Evolutionary conservation across 805 yeast genomes (phyloP), one percentile per base, ranked within the genome.

Genomic region (Teunomyces lycoperdinae): DNA sequence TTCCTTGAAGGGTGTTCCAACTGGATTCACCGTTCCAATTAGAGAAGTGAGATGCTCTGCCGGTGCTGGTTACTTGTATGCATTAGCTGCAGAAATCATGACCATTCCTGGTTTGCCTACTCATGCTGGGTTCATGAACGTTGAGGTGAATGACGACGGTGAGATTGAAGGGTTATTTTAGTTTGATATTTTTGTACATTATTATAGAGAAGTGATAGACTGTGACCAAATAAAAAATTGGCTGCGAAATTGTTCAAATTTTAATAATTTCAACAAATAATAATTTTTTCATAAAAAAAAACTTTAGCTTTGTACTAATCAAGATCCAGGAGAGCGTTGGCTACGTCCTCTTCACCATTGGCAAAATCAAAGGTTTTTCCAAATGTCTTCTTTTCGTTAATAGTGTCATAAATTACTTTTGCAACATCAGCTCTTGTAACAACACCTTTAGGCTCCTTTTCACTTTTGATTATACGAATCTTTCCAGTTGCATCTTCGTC

Each of bases 61-160:
- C 47, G 99, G 99, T 69, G 98, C 97, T 42, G 97, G 97, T 8
- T 92, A 92, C 71, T 77, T 92, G 64, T 94, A 92, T 63, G 98
- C 98, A 1, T 78, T 92, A 58, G 97, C 97, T 13, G 97, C 96
- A 48, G 96, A 92, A 70, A 92, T 92, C 61, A 90, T 87, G 85
- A 92, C 99, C 26, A 91, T 92, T 58, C 99, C 99, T 26, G 99
- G 99, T 51, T 76, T 92, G 63, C 95, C 97, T 48, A 92, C 98
- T 8, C 91, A 88, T 66, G 87, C 95, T 58, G 98, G 98, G 24
- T 92, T 87, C 76, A 89, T 92, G 96, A 88, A 91, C 63, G 97
- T 92, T 50, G 99, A 92, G 69, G 94, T 92, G 46, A 83, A 87
- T 66, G 87, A 89, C 29, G 77, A 79, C 29, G 99, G 98, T 49